Conservation (phyloP, 2,329 filamentous ascomycete species). For the Talaromyces verruculosus region DNA sequence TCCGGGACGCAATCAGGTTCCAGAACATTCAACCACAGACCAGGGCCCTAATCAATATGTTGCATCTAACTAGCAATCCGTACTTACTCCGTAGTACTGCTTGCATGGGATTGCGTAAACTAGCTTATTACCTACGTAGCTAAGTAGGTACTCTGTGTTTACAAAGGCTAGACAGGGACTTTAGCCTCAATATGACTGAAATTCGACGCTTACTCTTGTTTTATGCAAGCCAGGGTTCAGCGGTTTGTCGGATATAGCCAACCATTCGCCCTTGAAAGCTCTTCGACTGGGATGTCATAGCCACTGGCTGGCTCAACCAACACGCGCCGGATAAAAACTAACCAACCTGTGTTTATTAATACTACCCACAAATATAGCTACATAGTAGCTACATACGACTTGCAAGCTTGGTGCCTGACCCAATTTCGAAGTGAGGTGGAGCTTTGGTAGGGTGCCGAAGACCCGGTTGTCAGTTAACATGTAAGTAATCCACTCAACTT, state of each 20-base stretch:
- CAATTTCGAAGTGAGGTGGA: neutral
- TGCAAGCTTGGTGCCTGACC: neutral
- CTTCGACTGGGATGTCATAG: neutral
- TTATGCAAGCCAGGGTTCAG: neutral
- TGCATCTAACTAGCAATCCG: neutral
- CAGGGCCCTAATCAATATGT: neutral
- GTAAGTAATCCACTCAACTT: neutral
- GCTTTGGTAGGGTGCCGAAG: neutral
- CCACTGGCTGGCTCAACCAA: neutral
- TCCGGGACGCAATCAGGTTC: neutral
- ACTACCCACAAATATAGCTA: neutral
- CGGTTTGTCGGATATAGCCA: constrained; percentile 2
- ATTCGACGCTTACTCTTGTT: neutral
- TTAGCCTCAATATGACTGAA: constrained; percentile 1
- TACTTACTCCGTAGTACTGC: neutral
- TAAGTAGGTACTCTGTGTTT: neutral
- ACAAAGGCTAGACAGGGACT: neutral
- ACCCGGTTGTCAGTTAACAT: neutral
- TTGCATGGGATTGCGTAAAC: neutral
- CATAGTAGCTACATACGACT: neutral
- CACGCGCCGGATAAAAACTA: neutral
- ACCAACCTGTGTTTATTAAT: neutral
- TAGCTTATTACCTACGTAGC: neutral
- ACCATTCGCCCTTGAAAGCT: neutral
- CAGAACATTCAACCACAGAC: neutral